Conservation (phyloP, 2,329 filamentous ascomycete species). For the Aspergillus candidus region DNA sequence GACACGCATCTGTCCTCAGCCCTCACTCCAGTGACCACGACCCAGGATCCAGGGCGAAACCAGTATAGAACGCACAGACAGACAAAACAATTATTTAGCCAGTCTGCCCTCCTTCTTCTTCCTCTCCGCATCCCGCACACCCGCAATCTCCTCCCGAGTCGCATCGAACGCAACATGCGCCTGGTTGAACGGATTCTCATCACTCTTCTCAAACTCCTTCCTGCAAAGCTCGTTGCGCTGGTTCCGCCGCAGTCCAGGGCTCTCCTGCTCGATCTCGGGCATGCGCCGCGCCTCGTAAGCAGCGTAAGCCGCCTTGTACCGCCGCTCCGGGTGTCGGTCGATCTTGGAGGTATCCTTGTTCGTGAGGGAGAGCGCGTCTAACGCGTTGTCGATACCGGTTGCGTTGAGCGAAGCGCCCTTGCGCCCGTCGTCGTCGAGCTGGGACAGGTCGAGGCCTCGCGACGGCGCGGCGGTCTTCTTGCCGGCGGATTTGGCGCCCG, state of each 20-base stretch:
- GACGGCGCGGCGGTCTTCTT: constrained; percentile 43
- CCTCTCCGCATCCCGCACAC: constrained; percentile 61
- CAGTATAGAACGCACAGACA: background rate
- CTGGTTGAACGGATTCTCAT: constrained; percentile 95
- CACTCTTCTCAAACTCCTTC: constrained; percentile 92
- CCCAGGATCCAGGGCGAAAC: background rate
- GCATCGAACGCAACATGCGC: constrained; percentile 70
- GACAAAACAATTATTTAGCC: constrained; percentile 17
- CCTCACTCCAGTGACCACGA: background rate
- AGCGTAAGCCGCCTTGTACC: constrained; percentile 79
- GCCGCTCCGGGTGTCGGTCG: constrained; percentile 80
- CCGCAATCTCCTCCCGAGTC: constrained; percentile 66
- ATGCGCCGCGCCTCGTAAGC: constrained; percentile 76
- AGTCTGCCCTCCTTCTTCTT: constrained; percentile 68
- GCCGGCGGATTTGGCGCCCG: constrained; percentile 46
- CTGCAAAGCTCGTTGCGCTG: constrained; percentile 77
- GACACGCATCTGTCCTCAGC: background rate
- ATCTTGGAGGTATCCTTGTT: constrained; percentile 59
- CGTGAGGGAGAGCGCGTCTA: constrained; percentile 74
- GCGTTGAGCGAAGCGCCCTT: constrained; percentile 64
- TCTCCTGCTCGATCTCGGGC: constrained; percentile 79
- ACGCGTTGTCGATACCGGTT: constrained; percentile 84
- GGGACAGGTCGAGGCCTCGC: constrained; percentile 66
- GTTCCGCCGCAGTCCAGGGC: constrained; percentile 69
- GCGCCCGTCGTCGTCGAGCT: constrained; percentile 59